Percentiles rank a stretch among this genome's conserved stretches.
Conservation (phyloP, 202 grass and related monocot species). For the Setaria italica region DNA sequence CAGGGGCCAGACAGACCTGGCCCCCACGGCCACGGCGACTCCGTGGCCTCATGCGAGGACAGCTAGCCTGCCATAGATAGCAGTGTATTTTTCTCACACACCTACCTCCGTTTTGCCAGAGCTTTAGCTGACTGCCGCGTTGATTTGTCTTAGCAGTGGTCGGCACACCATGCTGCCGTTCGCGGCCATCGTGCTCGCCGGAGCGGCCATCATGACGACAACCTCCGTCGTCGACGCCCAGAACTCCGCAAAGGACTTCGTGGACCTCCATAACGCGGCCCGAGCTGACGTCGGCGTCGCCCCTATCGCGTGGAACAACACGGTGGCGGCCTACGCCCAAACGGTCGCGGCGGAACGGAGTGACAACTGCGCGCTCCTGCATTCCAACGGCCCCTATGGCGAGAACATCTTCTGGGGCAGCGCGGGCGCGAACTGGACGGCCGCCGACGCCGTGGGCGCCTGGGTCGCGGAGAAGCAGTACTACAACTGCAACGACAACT, state of each 20-base stretch:
- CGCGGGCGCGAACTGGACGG: background rate
- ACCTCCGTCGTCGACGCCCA: conserved; percentile 29
- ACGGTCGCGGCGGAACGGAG: conserved; percentile 33
- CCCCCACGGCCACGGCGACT: no score
- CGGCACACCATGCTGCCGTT: background rate
- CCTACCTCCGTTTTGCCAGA: no score
- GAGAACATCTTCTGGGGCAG: conserved; percentile 65
- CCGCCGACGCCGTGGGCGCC: conserved; percentile 19
- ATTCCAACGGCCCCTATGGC: conserved; percentile 54
- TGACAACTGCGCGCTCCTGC: conserved; percentile 44
- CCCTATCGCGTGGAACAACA: conserved; percentile 55
- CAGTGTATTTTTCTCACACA: no score
- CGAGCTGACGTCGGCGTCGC: conserved; percentile 44
- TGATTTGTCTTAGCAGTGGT: no score
- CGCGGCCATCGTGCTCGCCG: background rate
- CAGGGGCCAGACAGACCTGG: no score
- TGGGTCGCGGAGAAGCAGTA: conserved; percentile 51
- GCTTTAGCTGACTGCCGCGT: no score
- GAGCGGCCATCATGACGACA: background rate
- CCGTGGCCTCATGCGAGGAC: no score
- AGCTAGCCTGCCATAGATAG: no score
- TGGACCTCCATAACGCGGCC: conserved; percentile 49
- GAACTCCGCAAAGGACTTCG: conserved; percentile 34
- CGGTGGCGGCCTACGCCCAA: conserved; percentile 47
- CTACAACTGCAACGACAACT: conserved; percentile 46